Base-by-base conservation (phyloP, 495 filamentous ascomycete species). In the Aspergillus haitiensis region DNA sequence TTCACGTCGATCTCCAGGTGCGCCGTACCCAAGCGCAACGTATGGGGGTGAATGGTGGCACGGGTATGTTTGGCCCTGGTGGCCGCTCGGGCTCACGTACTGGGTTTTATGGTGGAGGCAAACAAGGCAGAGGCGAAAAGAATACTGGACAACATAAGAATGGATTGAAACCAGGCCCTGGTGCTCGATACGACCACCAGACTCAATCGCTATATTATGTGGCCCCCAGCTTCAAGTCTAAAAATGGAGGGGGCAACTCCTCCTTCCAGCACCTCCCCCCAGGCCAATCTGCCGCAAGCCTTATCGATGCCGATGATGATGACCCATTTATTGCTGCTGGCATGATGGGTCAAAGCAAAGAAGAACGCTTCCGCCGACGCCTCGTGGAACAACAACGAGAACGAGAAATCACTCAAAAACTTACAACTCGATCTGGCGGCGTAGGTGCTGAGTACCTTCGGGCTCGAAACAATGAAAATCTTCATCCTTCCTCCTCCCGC, bases 391-490 rank as follows among this genome's bases (percentile, higher is more conserved):
- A 87, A 54, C 86, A 97, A 67, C 88, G 86, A 59, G 94, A 98
- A 71, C 80, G 86, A 7, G 89, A 96, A 48, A 85, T 98, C 50
- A 87, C 87, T 27, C 83, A 84, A 64, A 86, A 82, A 59, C 81
- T 98, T 7, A 80, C 79, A 31, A 59, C 72, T 16, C 78, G 79
- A 5, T 78, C 81, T 2, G 88, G 88, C 1, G 83, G 80, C 52
- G 87, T 88, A 0, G 92, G 90, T 3, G 84, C 82, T 45, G 88
- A 94, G 54, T 96, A 96, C 74, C 83, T 94, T 73, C 77, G 81
- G n/a, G 70, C 63, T n/a, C 67, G 71, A 46, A 70, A 67, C 16
- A 63, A 57, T 13, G 70, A 72, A 13, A 69, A 71, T 34, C 39
- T 49, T 32, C 54, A 55, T 11, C 27, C 60, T 45, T 15, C 54